Evolutionary conservation across 1,284 basidiomycete genomes (phyloP).

Genomic region (Apiotrichum akiyoshidainum): DNA sequence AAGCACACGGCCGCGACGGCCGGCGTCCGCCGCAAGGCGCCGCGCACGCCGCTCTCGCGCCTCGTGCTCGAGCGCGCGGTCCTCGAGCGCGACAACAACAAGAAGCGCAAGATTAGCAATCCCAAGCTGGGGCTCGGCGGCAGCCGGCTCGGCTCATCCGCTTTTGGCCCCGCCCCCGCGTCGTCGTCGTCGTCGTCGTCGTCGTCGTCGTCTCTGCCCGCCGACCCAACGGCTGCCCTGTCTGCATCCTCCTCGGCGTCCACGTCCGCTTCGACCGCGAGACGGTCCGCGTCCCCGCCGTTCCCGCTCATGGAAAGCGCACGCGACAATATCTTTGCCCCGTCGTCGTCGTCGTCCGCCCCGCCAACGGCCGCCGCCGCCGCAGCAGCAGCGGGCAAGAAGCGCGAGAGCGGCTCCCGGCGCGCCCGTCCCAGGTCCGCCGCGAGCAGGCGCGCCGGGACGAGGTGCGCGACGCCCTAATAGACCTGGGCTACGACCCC

Average conservation of each 20-base stretch:
- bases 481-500: no score
- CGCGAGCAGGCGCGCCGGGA: no score
- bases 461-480: no score
- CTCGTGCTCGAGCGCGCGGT: constrained; percentile 35
- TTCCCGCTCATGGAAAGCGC: no score
- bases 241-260: neutral
- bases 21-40: constrained; percentile 13
- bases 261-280: constrained; percentile 3
- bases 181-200: no score
- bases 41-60: constrained; percentile 40
- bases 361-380: neutral
- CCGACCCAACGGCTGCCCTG: no score
- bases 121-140: neutral
- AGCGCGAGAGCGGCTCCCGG: neutral
- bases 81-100: constrained; percentile 1
- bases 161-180: neutral
- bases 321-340: no score
- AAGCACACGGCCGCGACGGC: neutral
- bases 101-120: neutral
- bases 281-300: neutral
- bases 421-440: no score
- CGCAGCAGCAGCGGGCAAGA: neutral
- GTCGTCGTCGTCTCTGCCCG: no score
- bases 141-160: neutral
- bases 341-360: no score